Conservation (phyloP, 2,329 filamentous ascomycete genomes). For the Orbilia blumenaviensis region DNA sequence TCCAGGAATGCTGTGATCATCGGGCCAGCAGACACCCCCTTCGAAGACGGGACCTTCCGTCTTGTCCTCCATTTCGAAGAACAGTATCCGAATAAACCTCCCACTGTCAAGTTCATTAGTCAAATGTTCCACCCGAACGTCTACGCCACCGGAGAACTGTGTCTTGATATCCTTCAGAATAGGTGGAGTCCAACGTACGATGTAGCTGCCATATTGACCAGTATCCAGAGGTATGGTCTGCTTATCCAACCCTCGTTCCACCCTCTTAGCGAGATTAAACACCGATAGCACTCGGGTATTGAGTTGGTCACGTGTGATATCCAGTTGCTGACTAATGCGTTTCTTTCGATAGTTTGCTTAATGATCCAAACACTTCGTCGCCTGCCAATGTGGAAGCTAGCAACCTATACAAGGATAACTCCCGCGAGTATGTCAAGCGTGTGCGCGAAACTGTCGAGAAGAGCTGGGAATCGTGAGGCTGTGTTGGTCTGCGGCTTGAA, state of each 20-base stretch:
- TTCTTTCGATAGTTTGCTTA: slow-evolving; percentile 74
- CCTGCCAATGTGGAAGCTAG: slow-evolving; percentile 98
- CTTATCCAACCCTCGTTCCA: not conserved
- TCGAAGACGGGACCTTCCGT: slow-evolving; percentile 96
- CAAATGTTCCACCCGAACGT: slow-evolving; percentile 99
- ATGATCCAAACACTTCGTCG: slow-evolving; percentile 98
- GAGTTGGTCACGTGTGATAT: slow-evolving; percentile 23
- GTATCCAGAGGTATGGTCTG: slow-evolving; percentile 89
- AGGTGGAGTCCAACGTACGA: slow-evolving; percentile 99
- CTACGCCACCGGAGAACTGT: slow-evolving; percentile 95
- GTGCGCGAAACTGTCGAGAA: slow-evolving; percentile 98
- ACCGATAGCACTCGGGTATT: slow-evolving; percentile 13
- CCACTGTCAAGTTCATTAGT: slow-evolving; percentile 97
- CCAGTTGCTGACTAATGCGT: slow-evolving; percentile 17
- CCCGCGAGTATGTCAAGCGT: slow-evolving; percentile 93
- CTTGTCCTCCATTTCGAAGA: slow-evolving; percentile 99
- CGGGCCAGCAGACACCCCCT: slow-evolving; percentile 93
- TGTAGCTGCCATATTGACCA: slow-evolving; percentile 94
- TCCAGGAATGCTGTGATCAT: slow-evolving; percentile 97
- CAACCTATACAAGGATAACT: slow-evolving; percentile 97
- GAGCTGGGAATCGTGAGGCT: slow-evolving; percentile 79
- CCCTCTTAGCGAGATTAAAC: not conserved
- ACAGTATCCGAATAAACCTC: slow-evolving; percentile 98
- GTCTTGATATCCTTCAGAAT: slow-evolving; percentile 95
- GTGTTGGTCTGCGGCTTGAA: not conserved